phyloP scores from a whole-genome alignment of 2,329 filamentous ascomycete genomes.

The Xylaria sp. region DNA sequence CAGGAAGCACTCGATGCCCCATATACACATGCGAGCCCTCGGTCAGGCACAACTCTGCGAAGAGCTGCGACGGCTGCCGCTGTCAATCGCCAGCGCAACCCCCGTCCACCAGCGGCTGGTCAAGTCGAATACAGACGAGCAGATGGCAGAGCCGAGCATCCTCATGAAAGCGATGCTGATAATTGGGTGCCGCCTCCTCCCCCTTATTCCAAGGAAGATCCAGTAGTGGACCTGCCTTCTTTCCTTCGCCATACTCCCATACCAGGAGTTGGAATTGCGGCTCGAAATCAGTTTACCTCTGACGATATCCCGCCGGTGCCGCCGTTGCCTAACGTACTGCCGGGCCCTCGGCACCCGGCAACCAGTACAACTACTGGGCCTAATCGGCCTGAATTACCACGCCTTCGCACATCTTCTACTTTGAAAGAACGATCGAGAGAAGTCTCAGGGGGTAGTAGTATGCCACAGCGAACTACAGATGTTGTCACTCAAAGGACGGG shows the following conservation, averaged over 20 bases:
- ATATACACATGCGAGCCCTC: constrained; percentile 74
- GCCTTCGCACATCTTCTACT: constrained; percentile 37
- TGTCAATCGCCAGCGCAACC: constrained; percentile 70
- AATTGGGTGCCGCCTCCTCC: constrained; percentile 88
- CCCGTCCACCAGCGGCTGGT: constrained; percentile 58
- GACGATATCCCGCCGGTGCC: constrained; percentile 33
- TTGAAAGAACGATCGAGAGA: constrained; percentile 28
- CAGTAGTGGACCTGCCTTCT: constrained; percentile 57
- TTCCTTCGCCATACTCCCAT: constrained; percentile 59
- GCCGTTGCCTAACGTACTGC: constrained; percentile 18
- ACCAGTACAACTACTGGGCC: constrained; percentile 5
- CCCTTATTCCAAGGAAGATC: constrained; percentile 73
- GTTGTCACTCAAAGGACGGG: constrained; percentile 12
- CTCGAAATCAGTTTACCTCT: constrained; percentile 3
- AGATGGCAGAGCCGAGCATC: constrained; percentile 73
- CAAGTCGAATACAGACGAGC: constrained; percentile 69
- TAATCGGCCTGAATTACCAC: constrained; percentile 39
- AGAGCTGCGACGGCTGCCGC: constrained; percentile 79
- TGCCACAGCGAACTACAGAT: constrained; percentile 23
- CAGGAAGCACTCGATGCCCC: constrained; percentile 71
- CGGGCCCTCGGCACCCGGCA: constrained; percentile 20
- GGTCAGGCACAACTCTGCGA: constrained; percentile 71
- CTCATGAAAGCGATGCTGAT: constrained; percentile 86
- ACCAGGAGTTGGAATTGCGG: constrained; percentile 40
- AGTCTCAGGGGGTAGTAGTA: constrained; percentile 29